Evolutionary conservation across 2,329 filamentous ascomycete genomes (phyloP).

Genomic region (Falciphora oryzae): DNA sequence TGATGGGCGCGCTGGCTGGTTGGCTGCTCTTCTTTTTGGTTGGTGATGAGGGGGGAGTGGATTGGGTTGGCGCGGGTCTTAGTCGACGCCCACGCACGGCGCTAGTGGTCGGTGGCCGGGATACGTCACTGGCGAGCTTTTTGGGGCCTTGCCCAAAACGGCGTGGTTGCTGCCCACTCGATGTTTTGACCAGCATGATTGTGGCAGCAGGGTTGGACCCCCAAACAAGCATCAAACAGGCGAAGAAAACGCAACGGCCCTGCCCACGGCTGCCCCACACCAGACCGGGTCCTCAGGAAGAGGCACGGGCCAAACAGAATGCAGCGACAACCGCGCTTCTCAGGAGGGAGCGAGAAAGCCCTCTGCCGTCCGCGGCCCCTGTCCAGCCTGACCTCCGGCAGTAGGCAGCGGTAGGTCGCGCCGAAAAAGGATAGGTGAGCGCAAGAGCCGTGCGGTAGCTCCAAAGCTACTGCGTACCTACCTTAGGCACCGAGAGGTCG

Average conservation of each 20-base stretch:
- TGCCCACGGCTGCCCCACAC: conserved; percentile 1
- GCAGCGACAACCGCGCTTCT: neutral
- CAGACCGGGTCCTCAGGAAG: neutral
- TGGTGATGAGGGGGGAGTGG: neutral
- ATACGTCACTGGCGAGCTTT: conserved; percentile 11
- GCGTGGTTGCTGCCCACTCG: conserved; percentile 21
- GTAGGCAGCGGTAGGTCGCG: neutral
- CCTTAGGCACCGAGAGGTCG: neutral
- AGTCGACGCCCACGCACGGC: neutral
- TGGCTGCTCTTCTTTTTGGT: neutral
- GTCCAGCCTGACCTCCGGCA: neutral
- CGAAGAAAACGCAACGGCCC: conserved; percentile 3
- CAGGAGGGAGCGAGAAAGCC: neutral
- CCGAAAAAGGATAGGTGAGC: neutral
- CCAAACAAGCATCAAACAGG: conserved; percentile 43
- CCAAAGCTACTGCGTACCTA: neutral
- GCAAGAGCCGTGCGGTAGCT: neutral
- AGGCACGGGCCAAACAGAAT: neutral
- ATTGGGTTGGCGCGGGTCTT: neutral
- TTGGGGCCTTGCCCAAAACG: conserved; percentile 16
- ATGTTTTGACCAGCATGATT: conserved; percentile 36
- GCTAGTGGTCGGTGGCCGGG: neutral
- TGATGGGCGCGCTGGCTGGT: neutral
- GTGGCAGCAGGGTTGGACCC: conserved; percentile 30
- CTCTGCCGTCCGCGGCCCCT: no score